These are phyloP conservation scores for Cladosporium sp. DNA, from an alignment of 2,329 filamentous ascomycete genomes.

Conservation along the genomic window DNA sequence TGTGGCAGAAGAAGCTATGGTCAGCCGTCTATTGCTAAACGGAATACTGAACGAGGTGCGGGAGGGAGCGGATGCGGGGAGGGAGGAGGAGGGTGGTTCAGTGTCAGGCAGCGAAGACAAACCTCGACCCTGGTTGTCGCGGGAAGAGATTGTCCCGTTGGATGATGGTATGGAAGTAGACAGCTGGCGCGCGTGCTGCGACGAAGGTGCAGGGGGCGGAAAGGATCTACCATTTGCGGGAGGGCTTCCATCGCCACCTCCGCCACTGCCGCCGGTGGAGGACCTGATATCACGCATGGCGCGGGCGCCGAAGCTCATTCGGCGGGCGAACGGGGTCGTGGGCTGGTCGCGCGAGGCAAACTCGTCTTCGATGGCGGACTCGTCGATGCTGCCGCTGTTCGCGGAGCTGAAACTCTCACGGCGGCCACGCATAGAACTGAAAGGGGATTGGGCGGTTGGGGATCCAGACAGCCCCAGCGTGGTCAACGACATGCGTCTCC, in stretches of 20 bases:
- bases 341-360: constrained; percentile 45
- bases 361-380: constrained; percentile 54
- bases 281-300: constrained; percentile 65
- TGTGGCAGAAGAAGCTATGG: constrained; percentile 47
- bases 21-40: constrained; percentile 13
- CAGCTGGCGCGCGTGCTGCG: constrained; percentile 16
- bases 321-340: constrained; percentile 69
- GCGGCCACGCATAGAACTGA: constrained; percentile 37
- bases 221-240: constrained; percentile 31
- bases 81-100: not conserved
- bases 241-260: constrained; percentile 24
- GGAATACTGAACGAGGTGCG: constrained; percentile 11
- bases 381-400: constrained; percentile 39
- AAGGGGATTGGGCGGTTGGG: constrained; percentile 36
- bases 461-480: constrained; percentile 43
- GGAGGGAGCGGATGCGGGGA: constrained; percentile 26
- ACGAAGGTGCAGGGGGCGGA: constrained; percentile 23
- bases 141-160: constrained; percentile 43
- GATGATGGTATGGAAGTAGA: constrained; percentile 13
- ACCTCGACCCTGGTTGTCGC: constrained; percentile 52
- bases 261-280: constrained; percentile 44
- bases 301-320: constrained; percentile 84
- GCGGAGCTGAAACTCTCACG: constrained; percentile 39
- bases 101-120: constrained; percentile 39
- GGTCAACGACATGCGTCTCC: constrained; percentile 44